Evolutionary conservation across 2,329 filamentous ascomycete genomes (phyloP).

Genomic region (Colletotrichum aenigma): DNA sequence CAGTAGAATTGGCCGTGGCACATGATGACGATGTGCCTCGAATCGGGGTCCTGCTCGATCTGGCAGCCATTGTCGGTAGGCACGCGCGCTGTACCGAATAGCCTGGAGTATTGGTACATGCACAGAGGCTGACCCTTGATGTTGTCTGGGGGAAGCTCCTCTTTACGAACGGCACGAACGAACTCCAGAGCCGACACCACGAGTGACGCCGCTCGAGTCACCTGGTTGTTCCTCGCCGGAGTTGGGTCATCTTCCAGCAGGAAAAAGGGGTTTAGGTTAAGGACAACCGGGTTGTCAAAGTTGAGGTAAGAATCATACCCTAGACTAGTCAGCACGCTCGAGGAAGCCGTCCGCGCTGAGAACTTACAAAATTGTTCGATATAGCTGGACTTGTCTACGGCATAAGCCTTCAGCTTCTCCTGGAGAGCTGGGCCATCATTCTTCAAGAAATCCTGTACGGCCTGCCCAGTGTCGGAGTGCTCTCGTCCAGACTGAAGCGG

Average conservation of each 20-base stretch:
- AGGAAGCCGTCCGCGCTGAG: not conserved
- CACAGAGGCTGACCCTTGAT: constrained; percentile 84
- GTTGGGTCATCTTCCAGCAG: constrained; percentile 96
- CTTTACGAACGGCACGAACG: constrained; percentile 87
- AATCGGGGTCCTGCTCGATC: constrained; percentile 92
- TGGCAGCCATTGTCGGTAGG: constrained; percentile 94
- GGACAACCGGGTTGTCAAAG: constrained; percentile 94
- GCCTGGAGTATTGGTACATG: constrained; percentile 97
- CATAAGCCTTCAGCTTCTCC: constrained; percentile 88
- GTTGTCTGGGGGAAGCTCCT: constrained; percentile 89
- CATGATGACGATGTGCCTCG: constrained; percentile 91
- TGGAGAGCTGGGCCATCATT: constrained; percentile 84
- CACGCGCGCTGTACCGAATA: constrained; percentile 94
- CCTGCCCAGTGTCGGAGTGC: constrained; percentile 79
- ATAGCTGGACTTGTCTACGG: constrained; percentile 89
- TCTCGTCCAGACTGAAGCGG: constrained; percentile 84
- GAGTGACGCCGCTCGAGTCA: constrained; percentile 90
- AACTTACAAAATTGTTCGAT: constrained; percentile 97
- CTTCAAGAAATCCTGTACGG: constrained; percentile 82
- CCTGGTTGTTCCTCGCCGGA: constrained; percentile 93
- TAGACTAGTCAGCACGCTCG: constrained; percentile 37
- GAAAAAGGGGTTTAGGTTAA: constrained; percentile 98
- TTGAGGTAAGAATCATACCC: constrained; percentile 99
- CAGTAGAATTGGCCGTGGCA: constrained; percentile 97
- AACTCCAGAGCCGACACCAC: constrained; percentile 91